These are phyloP conservation scores for Rhizopus microsporus DNA, from an alignment of 371 early-diverging fungal species.

Conservation along the genomic window DNA sequence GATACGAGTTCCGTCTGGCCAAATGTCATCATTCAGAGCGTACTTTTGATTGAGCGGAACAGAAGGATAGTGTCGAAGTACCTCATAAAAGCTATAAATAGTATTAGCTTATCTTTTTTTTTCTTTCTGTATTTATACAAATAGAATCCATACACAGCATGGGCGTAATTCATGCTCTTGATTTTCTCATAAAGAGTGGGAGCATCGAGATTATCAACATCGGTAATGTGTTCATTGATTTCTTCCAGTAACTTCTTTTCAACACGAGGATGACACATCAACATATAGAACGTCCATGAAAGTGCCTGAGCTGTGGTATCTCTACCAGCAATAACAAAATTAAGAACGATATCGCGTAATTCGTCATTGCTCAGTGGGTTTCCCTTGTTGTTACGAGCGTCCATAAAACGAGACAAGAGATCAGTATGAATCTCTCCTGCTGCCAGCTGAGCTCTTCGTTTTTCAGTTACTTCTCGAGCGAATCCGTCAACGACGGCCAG, in stretches of 20 bases:
- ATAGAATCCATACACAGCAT: conserved; percentile 39
- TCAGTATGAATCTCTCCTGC: conserved; percentile 30
- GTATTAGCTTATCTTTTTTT: not conserved
- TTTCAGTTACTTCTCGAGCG: conserved; percentile 43
- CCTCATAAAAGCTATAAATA: conserved; percentile 48
- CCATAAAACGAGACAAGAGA: conserved; percentile 42
- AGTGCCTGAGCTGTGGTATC: conserved; percentile 77
- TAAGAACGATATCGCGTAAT: conserved; percentile 53
- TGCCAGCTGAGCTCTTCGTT: conserved; percentile 31
- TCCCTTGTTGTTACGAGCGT: conserved; percentile 32
- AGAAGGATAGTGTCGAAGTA: conserved; percentile 62
- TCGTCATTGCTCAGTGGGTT: conserved; percentile 41
- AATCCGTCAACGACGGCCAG: conserved; percentile 42
- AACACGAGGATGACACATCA: conserved; percentile 47
- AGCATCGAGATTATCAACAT: conserved; percentile 27
- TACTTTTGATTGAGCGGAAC: conserved; percentile 62
- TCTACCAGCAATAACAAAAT: conserved; percentile 61
- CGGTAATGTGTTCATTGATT: conserved; percentile 33
- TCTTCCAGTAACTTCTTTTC: conserved; percentile 51
- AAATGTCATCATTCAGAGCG: conserved; percentile 57
- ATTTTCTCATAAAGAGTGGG: conserved; percentile 52
- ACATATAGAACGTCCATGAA: conserved; percentile 63
- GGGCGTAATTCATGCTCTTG: conserved; percentile 25
- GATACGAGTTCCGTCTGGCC: conserved; percentile 64
- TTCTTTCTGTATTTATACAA: conserved; percentile 18